Base-by-base conservation (phyloP, 768 basidiomycete species). In the Tricholoma terreum region DNA sequence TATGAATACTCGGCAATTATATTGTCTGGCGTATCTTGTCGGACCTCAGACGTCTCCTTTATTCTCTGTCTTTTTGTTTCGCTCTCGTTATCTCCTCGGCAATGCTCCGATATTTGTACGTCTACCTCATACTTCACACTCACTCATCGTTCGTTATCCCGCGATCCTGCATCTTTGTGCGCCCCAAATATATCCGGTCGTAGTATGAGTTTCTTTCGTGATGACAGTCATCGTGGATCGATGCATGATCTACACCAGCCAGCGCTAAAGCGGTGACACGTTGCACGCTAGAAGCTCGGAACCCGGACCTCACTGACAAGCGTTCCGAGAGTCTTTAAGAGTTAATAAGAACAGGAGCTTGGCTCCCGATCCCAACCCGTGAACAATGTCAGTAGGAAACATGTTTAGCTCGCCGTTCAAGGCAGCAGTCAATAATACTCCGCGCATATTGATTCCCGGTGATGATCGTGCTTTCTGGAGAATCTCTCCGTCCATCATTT, bases 1-100 rank as follows among this genome's bases (percentile, higher is more conserved):
- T 79, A 72, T 80, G 66, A 77, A 63, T 34, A 14, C 43, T 24
- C 33, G 24, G 27, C 43, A 38, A 51, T 50, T 52, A 58, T 50
- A 52, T 46, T 56, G 58, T 57, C 48, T 50, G 27, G 38, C 40
- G 14, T 53, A 38, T 58, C 9, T 53, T 51, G 49, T 36, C 34
- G 17, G 27, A 54, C 30, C 46, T 50, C 58, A 60, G 50, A 60
- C 55, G 24, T 58, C 45, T 31, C 35, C 33, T 58, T 53, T 51
- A 30, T 54, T 54, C 56, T 27, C 31, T 58, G 24, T 50, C 10
- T 36, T 53, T 55, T 55, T 57, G 24, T 50, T 14, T 43, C 50
- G 51, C 52, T 62, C 57, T 54, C 58, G 51, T 60, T 42, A 61
- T 54, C 56, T 51, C 34, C 46, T 55, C 52, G 50, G 59, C 58